These are phyloP conservation scores for Teunomyces gatunensis DNA, from an alignment of 805 yeast genomes.

Conservation along the genomic window DNA sequence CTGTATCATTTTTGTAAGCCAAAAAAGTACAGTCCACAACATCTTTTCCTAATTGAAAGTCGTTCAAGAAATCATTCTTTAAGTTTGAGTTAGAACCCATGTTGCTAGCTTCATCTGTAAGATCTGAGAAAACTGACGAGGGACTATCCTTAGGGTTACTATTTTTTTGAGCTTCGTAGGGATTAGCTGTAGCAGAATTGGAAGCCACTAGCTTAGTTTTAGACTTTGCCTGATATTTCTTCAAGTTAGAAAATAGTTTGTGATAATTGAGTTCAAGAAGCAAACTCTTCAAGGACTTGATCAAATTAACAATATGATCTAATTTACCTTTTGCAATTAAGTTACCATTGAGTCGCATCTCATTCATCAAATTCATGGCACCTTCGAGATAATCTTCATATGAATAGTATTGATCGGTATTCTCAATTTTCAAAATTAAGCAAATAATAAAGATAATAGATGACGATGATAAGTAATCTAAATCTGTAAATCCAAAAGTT, in stretches of 20 bases:
- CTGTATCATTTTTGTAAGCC: slow-evolving; percentile 4
- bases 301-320: slow-evolving; percentile 11
- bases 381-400: slow-evolving; percentile 17
- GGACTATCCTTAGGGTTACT: background rate
- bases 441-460: slow-evolving; percentile 21
- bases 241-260: slow-evolving; percentile 5
- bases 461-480: slow-evolving; percentile 23
- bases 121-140: background rate
- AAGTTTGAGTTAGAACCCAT: background rate
- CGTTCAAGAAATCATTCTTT: slow-evolving; percentile 5
- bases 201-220: background rate
- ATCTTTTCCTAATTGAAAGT: slow-evolving; percentile 8
- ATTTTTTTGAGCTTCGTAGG: background rate
- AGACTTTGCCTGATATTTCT: slow-evolving; percentile 6
- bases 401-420: slow-evolving; percentile 7
- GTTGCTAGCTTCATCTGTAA: background rate
- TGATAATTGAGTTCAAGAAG: slow-evolving; percentile 1
- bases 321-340: slow-evolving; percentile 20
- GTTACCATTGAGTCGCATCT: slow-evolving; percentile 20
- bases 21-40: slow-evolving; percentile 9
- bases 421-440: slow-evolving; percentile 14
- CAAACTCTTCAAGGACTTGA: slow-evolving; percentile 1
- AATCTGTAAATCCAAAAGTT: slow-evolving; percentile 25
- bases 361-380: slow-evolving; percentile 16
- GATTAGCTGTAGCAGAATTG: background rate